Conservation (phyloP, 805 yeast genomes). For the Diddensiella santjacobensis region DNA sequence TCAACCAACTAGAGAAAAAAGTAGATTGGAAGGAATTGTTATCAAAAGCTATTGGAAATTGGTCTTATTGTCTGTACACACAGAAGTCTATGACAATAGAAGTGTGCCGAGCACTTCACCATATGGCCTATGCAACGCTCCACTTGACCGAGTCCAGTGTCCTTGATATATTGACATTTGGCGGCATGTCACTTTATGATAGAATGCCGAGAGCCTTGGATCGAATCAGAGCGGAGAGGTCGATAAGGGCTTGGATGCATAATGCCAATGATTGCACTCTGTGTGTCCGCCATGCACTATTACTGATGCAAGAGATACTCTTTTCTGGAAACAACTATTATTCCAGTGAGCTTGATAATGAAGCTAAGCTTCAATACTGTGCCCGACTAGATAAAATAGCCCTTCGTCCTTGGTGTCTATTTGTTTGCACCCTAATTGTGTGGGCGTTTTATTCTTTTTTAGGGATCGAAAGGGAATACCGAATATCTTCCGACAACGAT, state of each 20-base stretch:
- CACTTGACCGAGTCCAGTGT: conserved; percentile 23
- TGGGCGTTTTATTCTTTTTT: conserved; percentile 24
- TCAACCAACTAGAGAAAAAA: conserved; percentile 6
- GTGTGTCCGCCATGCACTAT: conserved; percentile 25
- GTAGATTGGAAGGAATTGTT: conserved; percentile 23
- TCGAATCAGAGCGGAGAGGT: conserved; percentile 20
- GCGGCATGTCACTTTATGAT: conserved; percentile 26
- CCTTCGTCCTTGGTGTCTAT: conserved; percentile 30
- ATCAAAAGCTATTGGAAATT: conserved; percentile 27
- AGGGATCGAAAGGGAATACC: conserved; percentile 7
- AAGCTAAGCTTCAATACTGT: conserved; percentile 3
- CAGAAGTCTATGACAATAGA: conserved; percentile 25
- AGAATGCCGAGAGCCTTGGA: conserved; percentile 20
- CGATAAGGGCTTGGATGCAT: conserved; percentile 26
- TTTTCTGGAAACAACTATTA: conserved; percentile 16
- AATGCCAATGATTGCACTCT: conserved; percentile 20
- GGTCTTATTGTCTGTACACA: conserved; percentile 28
- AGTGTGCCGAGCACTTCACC: conserved; percentile 25
- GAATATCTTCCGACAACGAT: conserved; percentile 4
- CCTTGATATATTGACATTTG: conserved; percentile 26
- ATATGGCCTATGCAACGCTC: conserved; percentile 25
- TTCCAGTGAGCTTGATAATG: background rate
- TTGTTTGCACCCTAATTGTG: conserved; percentile 26
- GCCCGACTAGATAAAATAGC: conserved; percentile 27
- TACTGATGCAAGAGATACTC: conserved; percentile 26